Evolutionary conservation across 345 rosid genomes (phyloP).

Genomic region (Abelmoschus esculentus): DNA sequence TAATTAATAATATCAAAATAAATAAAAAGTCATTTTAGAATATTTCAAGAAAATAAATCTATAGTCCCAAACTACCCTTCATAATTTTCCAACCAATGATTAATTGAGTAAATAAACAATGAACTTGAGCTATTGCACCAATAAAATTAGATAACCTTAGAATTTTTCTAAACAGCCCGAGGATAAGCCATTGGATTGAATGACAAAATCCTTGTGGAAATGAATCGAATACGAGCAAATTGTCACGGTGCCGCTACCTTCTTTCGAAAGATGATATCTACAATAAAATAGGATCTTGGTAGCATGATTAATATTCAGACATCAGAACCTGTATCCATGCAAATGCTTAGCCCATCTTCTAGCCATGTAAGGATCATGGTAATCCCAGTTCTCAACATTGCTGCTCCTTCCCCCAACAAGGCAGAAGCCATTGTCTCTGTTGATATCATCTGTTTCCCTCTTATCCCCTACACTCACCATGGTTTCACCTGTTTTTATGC

Average conservation of each 20-base stretch:
- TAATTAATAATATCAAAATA: background rate
- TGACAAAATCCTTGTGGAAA: slow-evolving; percentile 12
- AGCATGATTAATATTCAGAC: slow-evolving; percentile 11
- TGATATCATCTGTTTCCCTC: slow-evolving; percentile 26
- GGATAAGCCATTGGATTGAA: slow-evolving; percentile 4
- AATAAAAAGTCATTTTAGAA: background rate
- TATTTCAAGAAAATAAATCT: background rate
- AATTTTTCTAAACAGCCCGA: background rate
- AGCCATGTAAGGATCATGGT: slow-evolving; percentile 71
- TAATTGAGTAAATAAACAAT: background rate
- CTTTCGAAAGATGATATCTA: background rate
- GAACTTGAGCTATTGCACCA: background rate
- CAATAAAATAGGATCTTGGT: background rate
- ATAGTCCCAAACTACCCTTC: background rate
- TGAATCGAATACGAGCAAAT: slow-evolving; percentile 7
- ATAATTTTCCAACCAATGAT: background rate
- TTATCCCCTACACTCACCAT: slow-evolving; percentile 38
- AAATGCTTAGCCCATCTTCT: slow-evolving; percentile 85
- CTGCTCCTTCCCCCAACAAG: slow-evolving; percentile 43
- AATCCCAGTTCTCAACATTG: slow-evolving; percentile 55
- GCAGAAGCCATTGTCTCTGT: slow-evolving; percentile 19
- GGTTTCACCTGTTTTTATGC: slow-evolving; percentile 44
- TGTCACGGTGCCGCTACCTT: too few species aligned
- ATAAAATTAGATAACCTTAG: background rate
- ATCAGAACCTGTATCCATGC: slow-evolving; percentile 59